Evolutionary conservation across 2,329 filamentous ascomycete genomes (phyloP).

Genomic region (Chrysoporthe cubensis): DNA sequence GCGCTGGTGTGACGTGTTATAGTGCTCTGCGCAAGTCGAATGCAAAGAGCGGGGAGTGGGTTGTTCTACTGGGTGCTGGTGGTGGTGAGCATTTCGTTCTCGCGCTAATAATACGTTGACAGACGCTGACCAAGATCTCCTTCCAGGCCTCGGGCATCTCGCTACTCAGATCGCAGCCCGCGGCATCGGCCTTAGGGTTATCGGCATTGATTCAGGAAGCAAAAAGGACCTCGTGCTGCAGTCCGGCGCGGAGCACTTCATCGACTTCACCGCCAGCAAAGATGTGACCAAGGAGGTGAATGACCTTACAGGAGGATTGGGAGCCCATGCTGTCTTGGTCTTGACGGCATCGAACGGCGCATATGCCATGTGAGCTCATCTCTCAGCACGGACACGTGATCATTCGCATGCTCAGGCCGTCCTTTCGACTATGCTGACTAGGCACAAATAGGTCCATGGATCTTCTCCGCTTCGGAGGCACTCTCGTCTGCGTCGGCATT

Average conservation of each 20-base stretch:
- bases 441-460: conserved; percentile 44
- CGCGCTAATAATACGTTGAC: conserved; percentile 58
- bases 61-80: conserved; percentile 63
- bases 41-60: conserved; percentile 62
- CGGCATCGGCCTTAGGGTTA: conserved; percentile 27
- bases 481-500: conserved; percentile 55
- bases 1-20: conserved; percentile 65
- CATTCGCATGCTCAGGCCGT: neutral
- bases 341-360: conserved; percentile 54
- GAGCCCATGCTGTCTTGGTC: conserved; percentile 64
- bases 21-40: conserved; percentile 64
- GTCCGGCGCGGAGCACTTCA: conserved; percentile 68
- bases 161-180: conserved; percentile 26
- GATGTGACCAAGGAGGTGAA: conserved; percentile 55
- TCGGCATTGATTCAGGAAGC: conserved; percentile 26
- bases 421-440: neutral
- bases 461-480: conserved; percentile 53
- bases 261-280: conserved; percentile 57
- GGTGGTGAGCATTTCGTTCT: conserved; percentile 65
- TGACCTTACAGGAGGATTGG: conserved; percentile 58
- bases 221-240: conserved; percentile 37
- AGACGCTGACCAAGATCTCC: neutral
- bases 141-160: conserved; percentile 21
- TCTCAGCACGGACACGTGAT: neutral
- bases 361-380: conserved; percentile 39